phyloP scores from a whole-genome alignment of 139 green algal genomes.

The Deuterostichococcus epilithicus region DNA sequence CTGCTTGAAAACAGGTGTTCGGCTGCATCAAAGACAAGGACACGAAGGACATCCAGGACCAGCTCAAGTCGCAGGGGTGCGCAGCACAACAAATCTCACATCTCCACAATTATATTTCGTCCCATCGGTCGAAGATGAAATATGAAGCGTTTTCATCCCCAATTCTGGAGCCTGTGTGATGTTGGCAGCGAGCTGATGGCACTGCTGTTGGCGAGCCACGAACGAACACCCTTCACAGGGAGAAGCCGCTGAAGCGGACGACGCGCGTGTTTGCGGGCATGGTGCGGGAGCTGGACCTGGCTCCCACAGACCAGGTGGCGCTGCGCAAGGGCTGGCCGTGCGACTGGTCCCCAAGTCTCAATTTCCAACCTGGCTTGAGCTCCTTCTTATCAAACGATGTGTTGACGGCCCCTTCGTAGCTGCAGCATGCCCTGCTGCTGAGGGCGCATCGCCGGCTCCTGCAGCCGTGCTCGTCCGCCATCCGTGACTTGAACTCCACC shows the following conservation, averaged over 20 bases:
- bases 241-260: constrained; percentile 17
- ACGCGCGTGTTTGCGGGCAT: constrained; percentile 20
- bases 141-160: neutral
- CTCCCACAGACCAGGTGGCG: constrained; percentile 11
- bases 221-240: neutral
- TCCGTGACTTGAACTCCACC: too few species aligned
- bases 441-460: too few species aligned
- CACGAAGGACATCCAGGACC: neutral
- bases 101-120: neutral
- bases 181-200: neutral
- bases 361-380: too few species aligned
- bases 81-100: neutral
- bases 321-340: too few species aligned
- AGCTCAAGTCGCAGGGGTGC: neutral
- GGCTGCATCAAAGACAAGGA: neutral
- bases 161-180: neutral
- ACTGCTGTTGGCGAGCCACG: too few species aligned
- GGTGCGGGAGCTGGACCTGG: constrained; percentile 20
- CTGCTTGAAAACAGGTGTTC: too few species aligned
- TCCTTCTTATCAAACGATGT: too few species aligned
- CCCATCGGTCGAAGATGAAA: neutral
- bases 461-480: too few species aligned
- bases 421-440: too few species aligned
- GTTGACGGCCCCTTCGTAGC: too few species aligned
- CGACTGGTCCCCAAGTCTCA: too few species aligned